A percentile compares a stretch with the other conserved stretches of the same genome.
Evolutionary conservation across 768 basidiomycete species (phyloP).

Genomic region (Pleurotus eryngii): DNA sequence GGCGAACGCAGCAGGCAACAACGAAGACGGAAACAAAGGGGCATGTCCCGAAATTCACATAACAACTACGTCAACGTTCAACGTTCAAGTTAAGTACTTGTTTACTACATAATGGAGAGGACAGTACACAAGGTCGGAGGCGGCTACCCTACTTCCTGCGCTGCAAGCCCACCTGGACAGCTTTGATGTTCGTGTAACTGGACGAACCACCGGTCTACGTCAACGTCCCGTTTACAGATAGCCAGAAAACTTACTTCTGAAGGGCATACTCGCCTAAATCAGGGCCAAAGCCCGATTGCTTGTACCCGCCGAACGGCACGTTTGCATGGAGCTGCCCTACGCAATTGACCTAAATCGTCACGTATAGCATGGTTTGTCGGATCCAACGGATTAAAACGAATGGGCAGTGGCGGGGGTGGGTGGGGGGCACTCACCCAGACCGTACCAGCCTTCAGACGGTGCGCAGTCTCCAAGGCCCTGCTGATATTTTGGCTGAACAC

Average conservation of each 20-base stretch:
- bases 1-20: too few relatives aligned
- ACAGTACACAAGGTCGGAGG: too few relatives aligned
- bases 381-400: background rate
- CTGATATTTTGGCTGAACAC: conserved; percentile 81
- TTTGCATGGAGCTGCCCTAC: conserved; percentile 48
- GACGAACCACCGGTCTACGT: background rate
- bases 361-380: background rate
- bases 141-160: too few relatives aligned
- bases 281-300: conserved; percentile 78
- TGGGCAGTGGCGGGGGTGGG: too few relatives aligned
- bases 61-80: too few relatives aligned
- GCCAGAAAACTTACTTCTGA: conserved; percentile 39
- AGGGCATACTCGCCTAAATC: conserved; percentile 80
- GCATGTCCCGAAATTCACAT: too few relatives aligned
- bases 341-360: conserved; percentile 37
- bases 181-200: conserved; percentile 67
- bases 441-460: conserved; percentile 78
- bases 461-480: conserved; percentile 68
- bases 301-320: conserved; percentile 85
- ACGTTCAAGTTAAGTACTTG: too few relatives aligned
- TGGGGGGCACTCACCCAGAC: conserved; percentile 59
- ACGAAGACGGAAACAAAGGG: too few relatives aligned
- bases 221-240: background rate
- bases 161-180: conserved; percentile 46
- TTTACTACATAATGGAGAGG: too few relatives aligned